A percentile compares a stretch with the other conserved stretches of the same genome.
Evolutionary conservation across 1,284 basidiomycete genomes (phyloP).

Genomic region (Ustilago tritici): DNA sequence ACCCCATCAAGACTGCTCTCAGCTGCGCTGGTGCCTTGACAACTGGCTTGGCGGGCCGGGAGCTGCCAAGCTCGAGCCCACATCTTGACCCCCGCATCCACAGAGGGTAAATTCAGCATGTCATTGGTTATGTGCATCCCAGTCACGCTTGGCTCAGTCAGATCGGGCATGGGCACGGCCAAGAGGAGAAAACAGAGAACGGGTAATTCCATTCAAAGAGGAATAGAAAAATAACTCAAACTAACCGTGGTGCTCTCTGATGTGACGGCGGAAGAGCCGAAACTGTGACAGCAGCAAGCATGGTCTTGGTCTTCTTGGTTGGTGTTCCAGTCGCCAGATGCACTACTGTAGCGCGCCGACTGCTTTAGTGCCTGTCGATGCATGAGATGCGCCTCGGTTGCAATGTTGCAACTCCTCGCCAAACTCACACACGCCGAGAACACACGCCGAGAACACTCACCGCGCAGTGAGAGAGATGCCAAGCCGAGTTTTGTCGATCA

Average conservation of each 20-base stretch:
- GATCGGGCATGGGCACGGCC: no score
- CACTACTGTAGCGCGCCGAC: conserved; percentile 1
- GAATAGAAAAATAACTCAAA: neutral
- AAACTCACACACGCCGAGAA: neutral
- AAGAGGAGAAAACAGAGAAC: no score
- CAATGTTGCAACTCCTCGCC: conserved; percentile 5
- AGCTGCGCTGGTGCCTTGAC: no score
- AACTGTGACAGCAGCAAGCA: neutral
- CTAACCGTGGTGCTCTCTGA: neutral
- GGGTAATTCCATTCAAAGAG: neutral
- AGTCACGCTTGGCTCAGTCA: no score
- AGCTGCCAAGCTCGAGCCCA: no score
- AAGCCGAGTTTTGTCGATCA: conserved; percentile 46
- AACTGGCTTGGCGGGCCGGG: no score
- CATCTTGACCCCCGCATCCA: no score
- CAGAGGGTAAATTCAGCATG: no score
- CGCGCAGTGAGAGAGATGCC: conserved; percentile 14
- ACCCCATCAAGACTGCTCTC: no score
- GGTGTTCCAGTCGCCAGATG: neutral
- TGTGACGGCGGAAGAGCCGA: conserved; percentile 3
- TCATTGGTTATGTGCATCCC: no score
- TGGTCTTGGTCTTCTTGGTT: neutral
- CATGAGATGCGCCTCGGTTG: conserved; percentile 34
- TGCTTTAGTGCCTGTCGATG: conserved; percentile 23
- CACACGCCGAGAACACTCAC: neutral